Conservation (phyloP, 1,284 basidiomycete species). For the Salmacisia buchloeana region DNA sequence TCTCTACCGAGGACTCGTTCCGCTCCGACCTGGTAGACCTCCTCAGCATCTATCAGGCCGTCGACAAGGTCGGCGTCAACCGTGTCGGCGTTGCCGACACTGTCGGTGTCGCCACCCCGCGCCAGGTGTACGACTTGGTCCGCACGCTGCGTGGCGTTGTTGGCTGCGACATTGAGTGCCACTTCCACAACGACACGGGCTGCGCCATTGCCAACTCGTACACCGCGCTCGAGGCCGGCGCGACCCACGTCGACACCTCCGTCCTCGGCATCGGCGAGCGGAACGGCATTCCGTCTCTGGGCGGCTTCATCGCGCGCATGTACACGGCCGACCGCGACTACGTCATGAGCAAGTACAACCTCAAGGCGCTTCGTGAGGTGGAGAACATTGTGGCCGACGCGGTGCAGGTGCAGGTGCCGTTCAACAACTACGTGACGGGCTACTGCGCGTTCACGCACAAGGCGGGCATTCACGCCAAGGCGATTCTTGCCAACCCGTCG, state of each 20-base stretch:
- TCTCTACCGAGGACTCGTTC: conserved; percentile 99
- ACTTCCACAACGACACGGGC: conserved; percentile 95
- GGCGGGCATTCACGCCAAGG: conserved; percentile 99
- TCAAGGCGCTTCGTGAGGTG: conserved; percentile 92
- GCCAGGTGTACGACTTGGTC: conserved; percentile 98
- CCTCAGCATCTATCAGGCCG: conserved; percentile 96
- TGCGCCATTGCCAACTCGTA: conserved; percentile 97
- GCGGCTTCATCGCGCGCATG: conserved; percentile 92
- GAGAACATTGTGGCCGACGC: conserved; percentile 99
- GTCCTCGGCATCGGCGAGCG: conserved; percentile 96
- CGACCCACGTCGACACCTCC: conserved; percentile 86
- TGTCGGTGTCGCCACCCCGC: conserved; percentile 95
- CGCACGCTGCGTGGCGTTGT: conserved; percentile 85
- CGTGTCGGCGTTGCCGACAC: conserved; percentile 99
- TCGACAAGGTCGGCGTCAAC: conserved; percentile 99
- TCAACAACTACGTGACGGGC: conserved; percentile 81
- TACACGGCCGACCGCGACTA: conserved; percentile 81
- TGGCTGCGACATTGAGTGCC: conserved; percentile 79
- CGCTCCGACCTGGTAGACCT: conserved; percentile 98
- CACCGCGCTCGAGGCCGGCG: conserved; percentile 95
- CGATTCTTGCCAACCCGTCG: conserved; percentile 97
- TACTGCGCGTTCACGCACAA: conserved; percentile 99
- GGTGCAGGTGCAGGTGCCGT: conserved; percentile 95
- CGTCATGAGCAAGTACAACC: conserved; percentile 99
- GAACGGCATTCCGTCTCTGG: conserved; percentile 96